phyloP scores from a whole-genome alignment of 768 basidiomycete genomes.

The Tephrocybe sp. region DNA sequence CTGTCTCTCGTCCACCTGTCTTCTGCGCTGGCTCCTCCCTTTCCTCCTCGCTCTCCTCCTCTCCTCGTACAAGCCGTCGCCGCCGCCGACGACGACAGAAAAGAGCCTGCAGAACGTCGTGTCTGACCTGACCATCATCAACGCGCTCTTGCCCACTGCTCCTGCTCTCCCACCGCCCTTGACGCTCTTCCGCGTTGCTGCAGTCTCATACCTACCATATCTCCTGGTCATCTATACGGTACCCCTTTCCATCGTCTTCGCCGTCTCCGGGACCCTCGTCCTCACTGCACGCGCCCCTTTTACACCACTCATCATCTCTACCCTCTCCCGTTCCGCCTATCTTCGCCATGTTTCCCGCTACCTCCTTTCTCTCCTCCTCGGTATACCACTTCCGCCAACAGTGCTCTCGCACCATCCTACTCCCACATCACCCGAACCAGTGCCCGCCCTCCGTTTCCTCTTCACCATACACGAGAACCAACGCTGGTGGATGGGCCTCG shows the following conservation, averaged over 20 bases:
- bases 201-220: slow-evolving; percentile 61
- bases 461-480: slow-evolving; percentile 95
- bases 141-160: slow-evolving; percentile 49
- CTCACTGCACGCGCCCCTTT: slow-evolving; percentile 70
- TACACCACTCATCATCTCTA: slow-evolving; percentile 50
- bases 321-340: slow-evolving; percentile 64
- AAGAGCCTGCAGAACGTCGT: slow-evolving; percentile 50
- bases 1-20: slow-evolving; percentile 56
- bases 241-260: slow-evolving; percentile 59
- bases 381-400: slow-evolving; percentile 46
- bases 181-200: slow-evolving; percentile 53
- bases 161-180: slow-evolving; percentile 29
- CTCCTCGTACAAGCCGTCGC: slow-evolving; percentile 12
- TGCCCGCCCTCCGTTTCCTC: slow-evolving; percentile 63
- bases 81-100: slow-evolving; percentile 48
- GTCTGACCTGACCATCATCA: slow-evolving; percentile 64
- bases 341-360: slow-evolving; percentile 61
- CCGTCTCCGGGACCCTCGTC: slow-evolving; percentile 39
- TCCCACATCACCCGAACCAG: slow-evolving; percentile 29
- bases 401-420: slow-evolving; percentile 33
- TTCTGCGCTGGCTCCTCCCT: slow-evolving; percentile 37
- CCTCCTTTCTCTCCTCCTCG: slow-evolving; percentile 50
- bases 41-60: slow-evolving; percentile 10
- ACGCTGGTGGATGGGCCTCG: slow-evolving; percentile 96
- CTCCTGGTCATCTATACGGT: slow-evolving; percentile 61